These are phyloP conservation scores for Elongisporangium anandrum DNA, from an alignment of 352 stramenopile species.

Conservation along the genomic window DNA sequence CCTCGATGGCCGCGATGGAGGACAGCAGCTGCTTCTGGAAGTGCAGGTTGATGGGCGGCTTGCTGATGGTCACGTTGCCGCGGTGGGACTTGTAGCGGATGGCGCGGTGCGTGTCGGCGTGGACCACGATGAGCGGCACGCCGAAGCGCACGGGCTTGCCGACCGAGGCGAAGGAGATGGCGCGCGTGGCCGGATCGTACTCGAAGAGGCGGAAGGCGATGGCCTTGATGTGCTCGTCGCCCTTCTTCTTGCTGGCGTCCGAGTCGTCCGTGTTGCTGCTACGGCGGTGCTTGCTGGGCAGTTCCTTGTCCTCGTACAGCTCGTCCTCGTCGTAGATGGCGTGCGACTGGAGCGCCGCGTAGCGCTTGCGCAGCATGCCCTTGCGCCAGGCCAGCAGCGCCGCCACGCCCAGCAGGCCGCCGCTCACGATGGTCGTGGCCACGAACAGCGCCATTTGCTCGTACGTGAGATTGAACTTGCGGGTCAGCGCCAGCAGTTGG, in stretches of 20 bases:
- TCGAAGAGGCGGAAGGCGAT: constrained; percentile 72
- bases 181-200: constrained; percentile 45
- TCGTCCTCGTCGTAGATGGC: constrained; percentile 37
- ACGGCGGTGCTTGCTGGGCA: background rate
- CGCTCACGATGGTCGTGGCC: constrained; percentile 41
- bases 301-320: constrained; percentile 1
- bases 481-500: constrained; percentile 59
- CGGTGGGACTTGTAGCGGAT: constrained; percentile 54
- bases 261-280: constrained; percentile 12
- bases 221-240: constrained; percentile 16
- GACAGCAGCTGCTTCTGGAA: constrained; percentile 54
- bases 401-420: constrained; percentile 58
- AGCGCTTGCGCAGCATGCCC: constrained; percentile 65
- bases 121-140: constrained; percentile 48
- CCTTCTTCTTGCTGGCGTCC: constrained; percentile 7
- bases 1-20: constrained; percentile 44
- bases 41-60: constrained; percentile 59
- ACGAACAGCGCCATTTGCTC: constrained; percentile 62
- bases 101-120: constrained; percentile 56
- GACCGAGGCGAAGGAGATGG: constrained; percentile 43
- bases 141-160: constrained; percentile 58
- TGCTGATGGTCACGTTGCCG: constrained; percentile 61
- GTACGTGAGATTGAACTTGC: constrained; percentile 77
- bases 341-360: constrained; percentile 59
- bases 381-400: constrained; percentile 71